Evolutionary conservation across 2,329 filamentous ascomycete species (phyloP), one percentile per base, ranked within the genome.

Genomic region (Thielaviopsis populi): DNA sequence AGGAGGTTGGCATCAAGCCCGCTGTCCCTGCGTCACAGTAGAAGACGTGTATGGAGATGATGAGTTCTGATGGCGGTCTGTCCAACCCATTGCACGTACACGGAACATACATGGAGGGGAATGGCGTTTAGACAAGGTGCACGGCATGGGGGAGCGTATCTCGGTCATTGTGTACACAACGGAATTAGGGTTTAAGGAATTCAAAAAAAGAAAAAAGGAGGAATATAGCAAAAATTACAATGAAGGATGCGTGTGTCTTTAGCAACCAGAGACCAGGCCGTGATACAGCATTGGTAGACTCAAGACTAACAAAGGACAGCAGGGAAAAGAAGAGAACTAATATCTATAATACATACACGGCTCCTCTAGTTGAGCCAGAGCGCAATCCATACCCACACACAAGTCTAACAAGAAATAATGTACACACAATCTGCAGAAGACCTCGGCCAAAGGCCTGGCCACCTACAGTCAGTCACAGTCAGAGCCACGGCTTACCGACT

Each of bases 1-100:
- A 88, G 75, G 79, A 85, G 63, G 82, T 78, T 37, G 83, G 78
- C 42, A 75, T 87, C 66, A 74, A 81, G 72, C 80, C 85, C 46
- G 71, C 78, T 37, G 33, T 37, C 33, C 33, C 33, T 68, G 76
- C 80, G 37, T 83, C 80, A 67, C 84, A 87, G 73, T 84, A 81
- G 66, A 82, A 83, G 37, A 50, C 8, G 13, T 2, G 13, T 15
- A 11, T 54, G 50, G 30, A 54, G 17, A 54, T 24, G 17, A 11
- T 54, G 27, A 3, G 30, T 33, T 33, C 13, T 30, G 50, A 7
- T 30, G 24, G 27, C 22, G 10, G 27, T 22, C 19, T 48, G 22
- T n/a, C 19, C 19, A 11, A 8, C 22, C 19, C 8, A 48, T 19
- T 48, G 19, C 43, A 33, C 17, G 6, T 48, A 11, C 43, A 33